A percentile compares a stretch with the other conserved stretches of the same genome.
Conservation (phyloP, 306 rosid genomes). For the Prunus dulcis region DNA sequence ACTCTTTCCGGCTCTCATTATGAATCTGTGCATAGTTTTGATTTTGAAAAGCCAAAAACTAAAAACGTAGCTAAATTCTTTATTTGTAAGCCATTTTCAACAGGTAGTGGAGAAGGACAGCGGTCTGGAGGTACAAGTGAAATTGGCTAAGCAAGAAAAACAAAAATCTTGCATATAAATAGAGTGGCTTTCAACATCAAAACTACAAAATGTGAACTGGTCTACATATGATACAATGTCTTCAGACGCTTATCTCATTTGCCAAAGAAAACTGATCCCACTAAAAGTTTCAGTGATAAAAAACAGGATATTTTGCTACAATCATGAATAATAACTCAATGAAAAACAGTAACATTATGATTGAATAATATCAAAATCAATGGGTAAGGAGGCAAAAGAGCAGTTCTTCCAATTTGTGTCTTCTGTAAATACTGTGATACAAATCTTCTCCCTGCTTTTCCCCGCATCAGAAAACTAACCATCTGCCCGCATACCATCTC, state of each 20-base stretch:
- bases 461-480: not conserved
- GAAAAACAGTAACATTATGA: not conserved
- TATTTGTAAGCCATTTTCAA: not conserved
- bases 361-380: constrained; percentile 13
- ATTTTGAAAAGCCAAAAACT: no score
- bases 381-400: not conserved
- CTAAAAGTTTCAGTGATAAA: not conserved
- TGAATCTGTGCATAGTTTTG: no score
- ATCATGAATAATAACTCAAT: not conserved
- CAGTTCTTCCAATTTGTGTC: not conserved
- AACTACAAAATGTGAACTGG: not conserved
- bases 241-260: constrained; percentile 4
- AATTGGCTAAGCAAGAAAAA: not conserved
- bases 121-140: no score
- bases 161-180: not conserved
- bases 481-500: not conserved
- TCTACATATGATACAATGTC: constrained; percentile 17
- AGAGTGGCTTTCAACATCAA: not conserved
- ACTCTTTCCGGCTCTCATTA: no score
- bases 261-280: constrained; percentile 5
- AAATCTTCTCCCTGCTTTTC: constrained; percentile 10
- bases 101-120: no score
- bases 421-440: not conserved
- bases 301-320: not conserved
- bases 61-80: no score